Evolutionary conservation across 106 monocot genomes (phyloP).

Genomic region (Dendrobium officinale): DNA sequence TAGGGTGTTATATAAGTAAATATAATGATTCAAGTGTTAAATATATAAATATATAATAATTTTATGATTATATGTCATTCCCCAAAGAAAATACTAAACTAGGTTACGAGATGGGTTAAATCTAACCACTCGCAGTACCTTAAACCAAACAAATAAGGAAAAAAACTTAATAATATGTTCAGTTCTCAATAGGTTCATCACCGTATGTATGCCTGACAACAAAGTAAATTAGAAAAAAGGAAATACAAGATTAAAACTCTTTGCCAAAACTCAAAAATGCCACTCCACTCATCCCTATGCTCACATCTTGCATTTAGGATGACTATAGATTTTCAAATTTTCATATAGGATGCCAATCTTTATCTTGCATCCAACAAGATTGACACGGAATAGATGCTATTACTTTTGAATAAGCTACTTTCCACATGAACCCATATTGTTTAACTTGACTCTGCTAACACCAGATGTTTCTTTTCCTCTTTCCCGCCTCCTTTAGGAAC

Average conservation of each 20-base stretch:
- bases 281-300: background rate
- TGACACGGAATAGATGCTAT: background rate
- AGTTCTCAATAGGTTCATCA: background rate
- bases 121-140: too few relatives aligned
- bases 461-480: background rate
- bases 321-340: background rate
- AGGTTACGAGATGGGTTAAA: too few relatives aligned
- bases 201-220: background rate
- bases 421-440: background rate
- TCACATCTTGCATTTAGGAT: background rate
- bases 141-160: background rate
- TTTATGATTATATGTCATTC: too few relatives aligned
- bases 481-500: background rate
- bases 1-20: too few relatives aligned
- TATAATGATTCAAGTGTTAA: too few relatives aligned
- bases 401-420: slow-evolving; percentile 2
- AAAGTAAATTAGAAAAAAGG: background rate
- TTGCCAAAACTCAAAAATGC: background rate
- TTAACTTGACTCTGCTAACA: background rate
- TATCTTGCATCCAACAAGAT: background rate
- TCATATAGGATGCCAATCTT: background rate
- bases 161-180: background rate
- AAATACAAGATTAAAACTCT: background rate
- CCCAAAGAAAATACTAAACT: too few relatives aligned
- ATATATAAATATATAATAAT: too few relatives aligned